Evolutionary conservation across 2,329 filamentous ascomycete genomes (phyloP), one percentile per base, ranked within the genome.

Genomic region (Microsporum canis): DNA sequence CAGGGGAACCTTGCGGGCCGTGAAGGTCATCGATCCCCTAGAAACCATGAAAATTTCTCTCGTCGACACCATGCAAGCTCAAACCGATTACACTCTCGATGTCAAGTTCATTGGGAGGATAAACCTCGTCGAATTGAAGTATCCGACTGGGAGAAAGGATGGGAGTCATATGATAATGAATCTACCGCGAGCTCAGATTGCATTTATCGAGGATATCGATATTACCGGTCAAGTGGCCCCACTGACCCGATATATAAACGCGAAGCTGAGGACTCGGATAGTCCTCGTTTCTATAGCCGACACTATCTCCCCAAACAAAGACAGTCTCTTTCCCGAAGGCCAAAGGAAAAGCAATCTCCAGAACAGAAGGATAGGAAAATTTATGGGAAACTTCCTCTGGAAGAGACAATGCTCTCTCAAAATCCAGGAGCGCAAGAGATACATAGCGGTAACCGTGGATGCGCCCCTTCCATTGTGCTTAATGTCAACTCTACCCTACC

Each of bases 391-490:
- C 6, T 36, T 27, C 5, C 59, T 34, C 14, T 59, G 17, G 47
- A 38, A 5, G 33, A 39, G 41, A 10, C 23, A 41, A 61, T 36
- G 3, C 0, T 4, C 3, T 14, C 29, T 12, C 8, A 31, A 5
- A 43, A 17, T 6, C 10, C 41, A 10, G 7, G 17, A 12, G 17
- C 4, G 7, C 31, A 55, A 55, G 51, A 55, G 17, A 5, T n/a
- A 10, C 51, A 55, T 17, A 55, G 33, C n/a, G 51, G 51, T 17
- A 36, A 34, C 51, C 55, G 29, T 29, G 55, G 57, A 47, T 59
- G 62, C 7, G 60, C 59, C 17, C 65, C 63, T 29, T 61, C 65
- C 3, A 64, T 66, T 39, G 55, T 66, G 12, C 58, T 66, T 36
- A 65, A 66, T 56, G 60, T 66, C 17, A 65, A 61, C 39, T 55